Evolutionary conservation across 2,329 filamentous ascomycete species (phyloP).

Genomic region (Alternaria viburni): DNA sequence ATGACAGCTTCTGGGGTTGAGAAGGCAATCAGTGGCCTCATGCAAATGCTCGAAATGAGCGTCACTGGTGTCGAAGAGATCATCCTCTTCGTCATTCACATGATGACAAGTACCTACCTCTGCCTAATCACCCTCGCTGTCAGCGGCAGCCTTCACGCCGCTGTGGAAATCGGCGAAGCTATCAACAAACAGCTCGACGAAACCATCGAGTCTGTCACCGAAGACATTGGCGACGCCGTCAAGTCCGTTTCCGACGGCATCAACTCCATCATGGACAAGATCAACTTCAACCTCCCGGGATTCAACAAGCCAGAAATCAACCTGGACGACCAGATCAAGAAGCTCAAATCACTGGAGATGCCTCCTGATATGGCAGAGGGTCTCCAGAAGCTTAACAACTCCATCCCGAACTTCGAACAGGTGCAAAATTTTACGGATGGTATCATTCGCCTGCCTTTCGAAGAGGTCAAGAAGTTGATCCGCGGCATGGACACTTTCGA

Average conservation of each 20-base stretch:
- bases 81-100: slow-evolving; percentile 89
- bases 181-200: slow-evolving; percentile 67
- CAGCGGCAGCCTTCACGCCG: slow-evolving; percentile 77
- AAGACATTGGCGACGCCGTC: slow-evolving; percentile 53
- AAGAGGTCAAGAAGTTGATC: slow-evolving; percentile 76
- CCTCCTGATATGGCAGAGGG: slow-evolving; percentile 71
- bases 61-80: slow-evolving; percentile 86
- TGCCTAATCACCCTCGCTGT: slow-evolving; percentile 88
- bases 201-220: slow-evolving; percentile 64
- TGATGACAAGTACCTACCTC: slow-evolving; percentile 87
- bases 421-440: slow-evolving; percentile 82
- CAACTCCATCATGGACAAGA: slow-evolving; percentile 49
- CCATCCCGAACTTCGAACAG: slow-evolving; percentile 82
- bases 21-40: slow-evolving; percentile 78
- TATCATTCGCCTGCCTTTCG: slow-evolving; percentile 79
- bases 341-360: slow-evolving; percentile 74
- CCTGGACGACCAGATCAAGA: slow-evolving; percentile 67
- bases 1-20: slow-evolving; percentile 81
- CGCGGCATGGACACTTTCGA: slow-evolving; percentile 73
- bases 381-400: slow-evolving; percentile 74
- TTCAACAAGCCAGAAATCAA: slow-evolving; percentile 64
- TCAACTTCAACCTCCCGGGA: slow-evolving; percentile 51
- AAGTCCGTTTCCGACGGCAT: slow-evolving; percentile 43
- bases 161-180: slow-evolving; percentile 66
- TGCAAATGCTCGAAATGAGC: slow-evolving; percentile 77